These are phyloP conservation scores for Chloranthus sessilifolius DNA, from an alignment of 164 flowering plant genomes.

Conservation along the genomic window DNA sequence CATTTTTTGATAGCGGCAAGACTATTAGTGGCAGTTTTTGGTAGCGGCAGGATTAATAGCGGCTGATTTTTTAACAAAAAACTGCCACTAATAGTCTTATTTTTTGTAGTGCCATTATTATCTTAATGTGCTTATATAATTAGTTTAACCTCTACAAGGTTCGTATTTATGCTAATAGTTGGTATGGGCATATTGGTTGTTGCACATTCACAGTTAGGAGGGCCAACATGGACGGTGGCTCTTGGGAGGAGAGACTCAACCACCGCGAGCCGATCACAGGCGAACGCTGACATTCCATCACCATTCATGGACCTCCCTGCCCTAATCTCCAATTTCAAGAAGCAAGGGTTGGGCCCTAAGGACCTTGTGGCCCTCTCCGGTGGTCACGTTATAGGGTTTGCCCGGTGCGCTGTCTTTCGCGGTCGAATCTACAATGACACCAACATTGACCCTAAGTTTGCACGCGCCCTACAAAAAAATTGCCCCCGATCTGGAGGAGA, in stretches of 20 bases:
- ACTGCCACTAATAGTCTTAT: no score
- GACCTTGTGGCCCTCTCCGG: slow-evolving; percentile 32
- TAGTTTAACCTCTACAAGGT: neutral
- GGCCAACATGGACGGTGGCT: slow-evolving; percentile 16
- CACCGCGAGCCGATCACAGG: slow-evolving; percentile 11
- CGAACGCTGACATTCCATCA: slow-evolving; percentile 14
- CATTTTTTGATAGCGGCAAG: no score
- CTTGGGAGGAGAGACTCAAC: slow-evolving; percentile 24
- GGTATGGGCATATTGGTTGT: neutral
- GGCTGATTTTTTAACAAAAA: no score
- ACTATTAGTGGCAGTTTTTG: no score
- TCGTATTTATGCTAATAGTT: neutral
- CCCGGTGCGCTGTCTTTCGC: slow-evolving; percentile 7
- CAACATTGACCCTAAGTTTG: slow-evolving; percentile 14
- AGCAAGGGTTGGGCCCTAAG: slow-evolving; percentile 9
- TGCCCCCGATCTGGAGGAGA: slow-evolving; percentile 18
- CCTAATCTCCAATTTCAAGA: slow-evolving; percentile 17
- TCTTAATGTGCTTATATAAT: neutral
- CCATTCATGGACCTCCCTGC: slow-evolving; percentile 13
- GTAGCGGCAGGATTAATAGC: no score
- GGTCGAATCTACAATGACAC: slow-evolving; percentile 13
- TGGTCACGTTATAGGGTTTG: slow-evolving; percentile 18
- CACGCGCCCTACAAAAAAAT: neutral
- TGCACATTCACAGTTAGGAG: slow-evolving; percentile 13
- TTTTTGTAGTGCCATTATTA: no score